Evolutionary conservation across 257 asterid genomes (phyloP), one percentile per base, ranked within the genome.

Genomic region (Solanum paucissectum): DNA sequence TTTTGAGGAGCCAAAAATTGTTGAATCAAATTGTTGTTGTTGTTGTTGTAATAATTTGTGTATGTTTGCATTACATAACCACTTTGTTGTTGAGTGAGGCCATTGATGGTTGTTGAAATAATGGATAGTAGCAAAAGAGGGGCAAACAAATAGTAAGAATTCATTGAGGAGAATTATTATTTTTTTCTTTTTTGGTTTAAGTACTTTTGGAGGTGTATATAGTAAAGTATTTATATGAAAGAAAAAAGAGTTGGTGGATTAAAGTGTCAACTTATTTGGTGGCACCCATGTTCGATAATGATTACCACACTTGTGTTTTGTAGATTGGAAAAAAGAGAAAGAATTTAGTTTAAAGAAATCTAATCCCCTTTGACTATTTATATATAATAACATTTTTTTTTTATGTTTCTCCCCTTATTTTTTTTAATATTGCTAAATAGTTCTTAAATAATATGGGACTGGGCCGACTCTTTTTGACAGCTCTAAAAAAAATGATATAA

Each of bases 221-320:
- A 0, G 62, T 69, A 69, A 29, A 1, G 62, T 40, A 29, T 21
- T 55, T 74, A 89, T 86, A 87, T 88, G 37, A 83, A 89, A 44
- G 32, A 73, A 20, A 40, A 72, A 29, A 60, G 86, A 79, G 93
- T 88, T 66, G 92, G 77, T 91, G 90, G 90, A 87, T 87, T 72
- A 29, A 84, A 52, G 88, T 86, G 89, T 87, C 88, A 87, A 81
- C 86, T 32, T 74, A 69, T 64, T 64, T 72, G 94, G 93, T 89
- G 92, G 93, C 93, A 90, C 88, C 91, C 94, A 90, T 88, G 93
- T 92, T 89, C 91, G 86, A 83, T 87, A 89, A 90, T 89, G 92
- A 92, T 90, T 92, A 81, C 91, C 90, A 66, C 85, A 84, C 81
- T 87, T 62, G 34, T 81, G 27, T 72, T 8, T 58, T 87, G 82